Conservation (phyloP, 78 protist species). For the Dictyostelium firmibasis region DNA sequence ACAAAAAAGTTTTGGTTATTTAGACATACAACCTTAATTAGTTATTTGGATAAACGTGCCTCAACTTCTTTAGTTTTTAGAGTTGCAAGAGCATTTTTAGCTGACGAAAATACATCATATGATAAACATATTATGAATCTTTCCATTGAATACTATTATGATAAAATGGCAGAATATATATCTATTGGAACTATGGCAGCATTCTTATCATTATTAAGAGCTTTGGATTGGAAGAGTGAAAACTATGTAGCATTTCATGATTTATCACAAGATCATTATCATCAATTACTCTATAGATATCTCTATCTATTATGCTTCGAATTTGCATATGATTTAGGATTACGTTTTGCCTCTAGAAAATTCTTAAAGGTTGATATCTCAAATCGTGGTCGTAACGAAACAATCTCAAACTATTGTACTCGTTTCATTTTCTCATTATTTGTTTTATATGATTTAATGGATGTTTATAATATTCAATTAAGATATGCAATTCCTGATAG, state of each 20-base stretch:
- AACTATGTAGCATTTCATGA: background rate
- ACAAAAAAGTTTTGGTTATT: constrained; percentile 66
- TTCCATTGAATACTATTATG: constrained; percentile 65
- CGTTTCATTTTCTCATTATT: constrained; percentile 63
- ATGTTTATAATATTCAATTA: constrained; percentile 42
- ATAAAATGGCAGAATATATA: constrained; percentile 69
- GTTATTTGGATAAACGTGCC: constrained; percentile 10
- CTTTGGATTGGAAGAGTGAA: constrained; percentile 15
- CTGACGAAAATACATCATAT: constrained; percentile 55
- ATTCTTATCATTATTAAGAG: constrained; percentile 38
- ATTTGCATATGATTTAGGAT: constrained; percentile 34
- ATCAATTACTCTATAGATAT: constrained; percentile 47
- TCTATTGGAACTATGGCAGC: constrained; percentile 50
- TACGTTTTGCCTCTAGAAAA: constrained; percentile 23
- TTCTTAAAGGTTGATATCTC: constrained; percentile 58
- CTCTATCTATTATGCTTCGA: constrained; percentile 50
- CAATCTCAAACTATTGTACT: constrained; percentile 55
- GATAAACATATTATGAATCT: constrained; percentile 46
- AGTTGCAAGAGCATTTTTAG: background rate
- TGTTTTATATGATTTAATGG: constrained; percentile 44
- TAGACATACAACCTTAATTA: constrained; percentile 18
- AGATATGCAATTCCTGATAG: background rate
- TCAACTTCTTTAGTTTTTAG: background rate
- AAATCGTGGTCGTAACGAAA: constrained; percentile 67
- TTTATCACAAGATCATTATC: background rate